Conservation (phyloP, 2,329 filamentous ascomycete species). For the Cladobotryum mycophilum region DNA sequence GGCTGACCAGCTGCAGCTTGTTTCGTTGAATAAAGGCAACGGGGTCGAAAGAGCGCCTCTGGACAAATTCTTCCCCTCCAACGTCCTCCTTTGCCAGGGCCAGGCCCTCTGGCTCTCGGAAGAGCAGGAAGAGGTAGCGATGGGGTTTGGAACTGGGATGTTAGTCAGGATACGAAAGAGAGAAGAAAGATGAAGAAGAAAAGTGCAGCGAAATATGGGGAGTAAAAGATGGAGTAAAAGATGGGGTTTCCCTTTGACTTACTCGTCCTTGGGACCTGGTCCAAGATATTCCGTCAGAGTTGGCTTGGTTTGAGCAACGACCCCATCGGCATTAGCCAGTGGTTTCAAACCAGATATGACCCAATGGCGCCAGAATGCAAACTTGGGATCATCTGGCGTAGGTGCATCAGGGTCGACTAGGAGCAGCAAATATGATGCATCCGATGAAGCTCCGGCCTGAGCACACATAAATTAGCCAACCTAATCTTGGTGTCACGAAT, state of each 20-base stretch:
- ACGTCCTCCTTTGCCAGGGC: constrained; percentile 35
- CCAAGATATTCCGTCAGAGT: constrained; percentile 38
- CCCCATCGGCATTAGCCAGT: constrained; percentile 14
- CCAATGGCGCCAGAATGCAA: constrained; percentile 51
- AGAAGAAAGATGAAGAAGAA: background rate
- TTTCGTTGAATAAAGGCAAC: constrained; percentile 33
- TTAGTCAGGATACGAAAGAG: background rate
- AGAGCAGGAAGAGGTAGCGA: constrained; percentile 40
- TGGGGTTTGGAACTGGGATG: constrained; percentile 39
- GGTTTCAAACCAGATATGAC: constrained; percentile 37
- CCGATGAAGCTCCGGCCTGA: constrained; percentile 20
- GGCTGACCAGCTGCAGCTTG: constrained; percentile 31
- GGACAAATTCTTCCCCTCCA: constrained; percentile 40
- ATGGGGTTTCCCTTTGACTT: constrained; percentile 14
- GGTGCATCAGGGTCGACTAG: constrained; percentile 50
- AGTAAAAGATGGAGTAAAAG: background rate
- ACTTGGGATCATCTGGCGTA: constrained; percentile 48
- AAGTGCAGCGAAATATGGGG: background rate
- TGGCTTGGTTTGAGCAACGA: constrained; percentile 24
- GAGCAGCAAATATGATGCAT: constrained; percentile 38
- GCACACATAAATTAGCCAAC: too few species aligned
- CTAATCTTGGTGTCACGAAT: background rate
- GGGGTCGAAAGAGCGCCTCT: constrained; percentile 37
- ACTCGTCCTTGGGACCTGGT: constrained; percentile 42
- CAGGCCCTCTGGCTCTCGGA: constrained; percentile 32